Conservation (phyloP, 2,329 filamentous ascomycete genomes). For the Neonectria ditissima region DNA sequence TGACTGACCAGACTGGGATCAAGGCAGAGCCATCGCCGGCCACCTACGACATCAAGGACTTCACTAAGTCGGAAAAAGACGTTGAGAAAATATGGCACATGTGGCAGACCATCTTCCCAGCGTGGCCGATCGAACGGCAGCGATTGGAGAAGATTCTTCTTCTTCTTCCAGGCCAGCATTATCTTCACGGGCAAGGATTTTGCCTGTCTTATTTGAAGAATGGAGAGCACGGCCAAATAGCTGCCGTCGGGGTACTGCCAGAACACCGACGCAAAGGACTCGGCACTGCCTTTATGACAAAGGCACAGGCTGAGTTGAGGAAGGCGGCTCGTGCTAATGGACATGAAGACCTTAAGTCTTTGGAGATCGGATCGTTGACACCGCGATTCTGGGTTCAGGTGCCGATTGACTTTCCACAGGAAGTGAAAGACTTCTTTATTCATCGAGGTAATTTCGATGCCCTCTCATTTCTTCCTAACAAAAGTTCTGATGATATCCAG, state of each 20-base stretch:
- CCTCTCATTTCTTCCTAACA: accelerated
- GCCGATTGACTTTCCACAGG: constrained; percentile 8
- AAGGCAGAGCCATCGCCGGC: background rate
- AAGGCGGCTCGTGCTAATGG: background rate
- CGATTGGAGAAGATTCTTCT: constrained; percentile 28
- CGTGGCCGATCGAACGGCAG: constrained; percentile 32
- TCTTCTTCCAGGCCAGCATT: constrained; percentile 21
- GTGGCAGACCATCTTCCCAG: constrained; percentile 38
- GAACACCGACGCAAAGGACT: constrained; percentile 35
- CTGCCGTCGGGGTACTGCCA: constrained; percentile 36
- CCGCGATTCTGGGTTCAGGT: constrained; percentile 42
- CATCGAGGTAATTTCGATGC: constrained; percentile 25
- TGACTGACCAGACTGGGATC: background rate
- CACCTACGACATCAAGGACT: constrained; percentile 22
- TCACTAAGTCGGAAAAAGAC: constrained; percentile 33
- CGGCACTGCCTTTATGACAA: constrained; percentile 31
- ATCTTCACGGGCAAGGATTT: constrained; percentile 35
- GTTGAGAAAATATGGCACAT: constrained; percentile 31
- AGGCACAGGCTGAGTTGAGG: constrained; percentile 11
- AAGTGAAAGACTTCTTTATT: constrained; percentile 35
- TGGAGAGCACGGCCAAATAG: constrained; percentile 24
- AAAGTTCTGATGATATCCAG: constrained; percentile 20
- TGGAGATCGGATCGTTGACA: constrained; percentile 35
- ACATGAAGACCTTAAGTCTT: constrained; percentile 15
- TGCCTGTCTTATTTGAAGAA: constrained; percentile 28